These are phyloP conservation scores for Ogataea methylovora DNA, from an alignment of 805 yeast species.

Conservation along the genomic window DNA sequence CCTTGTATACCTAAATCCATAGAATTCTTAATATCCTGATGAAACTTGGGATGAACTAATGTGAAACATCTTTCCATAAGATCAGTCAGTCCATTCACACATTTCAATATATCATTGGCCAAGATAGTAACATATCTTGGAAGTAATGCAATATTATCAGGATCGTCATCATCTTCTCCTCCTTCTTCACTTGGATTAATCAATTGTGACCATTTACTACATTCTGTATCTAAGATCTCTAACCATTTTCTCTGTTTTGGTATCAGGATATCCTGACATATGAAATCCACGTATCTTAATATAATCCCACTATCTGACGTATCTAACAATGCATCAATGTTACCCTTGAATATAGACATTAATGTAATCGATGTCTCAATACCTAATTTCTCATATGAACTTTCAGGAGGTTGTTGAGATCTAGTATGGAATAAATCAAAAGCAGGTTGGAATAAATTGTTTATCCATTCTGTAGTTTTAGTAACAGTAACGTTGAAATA, in stretches of 20 bases:
- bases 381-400: constrained; percentile 17
- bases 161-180: constrained; percentile 1
- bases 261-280: constrained; percentile 14
- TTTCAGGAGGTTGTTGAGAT: constrained; percentile 54
- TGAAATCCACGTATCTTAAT: constrained; percentile 16
- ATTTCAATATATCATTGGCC: constrained; percentile 23
- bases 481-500: constrained; percentile 62
- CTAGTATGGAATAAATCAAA: constrained; percentile 54
- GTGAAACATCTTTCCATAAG: constrained; percentile 13
- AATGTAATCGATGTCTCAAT: constrained; percentile 20
- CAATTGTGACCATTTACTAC: constrained; percentile 9
- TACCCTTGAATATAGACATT: constrained; percentile 18
- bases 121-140: constrained; percentile 23
- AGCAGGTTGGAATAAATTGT: constrained; percentile 29
- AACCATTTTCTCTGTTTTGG: constrained; percentile 16
- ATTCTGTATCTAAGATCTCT: constrained; percentile 10
- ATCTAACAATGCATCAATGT: constrained; percentile 30
- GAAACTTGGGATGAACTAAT: constrained; percentile 16
- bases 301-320: constrained; percentile 23
- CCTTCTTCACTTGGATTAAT: constrained; percentile 1
- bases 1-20: constrained; percentile 10
- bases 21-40: constrained; percentile 10
- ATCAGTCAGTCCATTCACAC: constrained; percentile 21
- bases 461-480: constrained; percentile 84
- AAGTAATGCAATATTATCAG: constrained; percentile 17